phyloP scores from a whole-genome alignment of 1,284 basidiomycete species.

The Cutaneotrichosporon arboriforme region DNA sequence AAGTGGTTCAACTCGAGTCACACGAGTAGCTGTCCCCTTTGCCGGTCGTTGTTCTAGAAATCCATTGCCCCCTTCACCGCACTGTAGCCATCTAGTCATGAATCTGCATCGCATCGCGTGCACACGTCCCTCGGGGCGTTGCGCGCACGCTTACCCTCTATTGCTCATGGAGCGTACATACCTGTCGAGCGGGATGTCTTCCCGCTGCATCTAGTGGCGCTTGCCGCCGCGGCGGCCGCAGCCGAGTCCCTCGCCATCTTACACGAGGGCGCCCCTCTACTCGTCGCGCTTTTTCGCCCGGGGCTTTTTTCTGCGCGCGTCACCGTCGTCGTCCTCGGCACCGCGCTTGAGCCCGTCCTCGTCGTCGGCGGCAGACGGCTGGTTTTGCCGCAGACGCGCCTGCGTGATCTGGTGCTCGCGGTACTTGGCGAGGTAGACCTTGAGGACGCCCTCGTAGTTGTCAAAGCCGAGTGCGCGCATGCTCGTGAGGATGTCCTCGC shows the following conservation, averaged over 20 bases:
- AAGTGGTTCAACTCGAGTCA: conserved; percentile 91
- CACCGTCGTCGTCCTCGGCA: conserved; percentile 16
- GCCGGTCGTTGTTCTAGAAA: conserved; percentile 56
- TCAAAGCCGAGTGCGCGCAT: conserved; percentile 90
- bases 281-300: conserved; percentile 7
- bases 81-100: background rate
- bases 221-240: no score
- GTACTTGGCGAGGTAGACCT: conserved; percentile 84
- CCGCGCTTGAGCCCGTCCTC: conserved; percentile 22
- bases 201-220: background rate
- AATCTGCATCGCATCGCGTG: background rate
- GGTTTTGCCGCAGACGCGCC: conserved; percentile 20
- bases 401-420: conserved; percentile 53
- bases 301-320: conserved; percentile 18
- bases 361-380: conserved; percentile 10
- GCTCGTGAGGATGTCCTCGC: conserved; percentile 82
- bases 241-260: background rate
- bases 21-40: conserved; percentile 84
- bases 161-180: no score
- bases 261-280: background rate
- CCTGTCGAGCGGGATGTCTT: no score
- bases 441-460: conserved; percentile 82
- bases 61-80: background rate
- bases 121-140: background rate
- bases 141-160: no score